phyloP scores from a whole-genome alignment of 2,329 filamentous ascomycete species.

The Pseudocercospora fuligena region DNA sequence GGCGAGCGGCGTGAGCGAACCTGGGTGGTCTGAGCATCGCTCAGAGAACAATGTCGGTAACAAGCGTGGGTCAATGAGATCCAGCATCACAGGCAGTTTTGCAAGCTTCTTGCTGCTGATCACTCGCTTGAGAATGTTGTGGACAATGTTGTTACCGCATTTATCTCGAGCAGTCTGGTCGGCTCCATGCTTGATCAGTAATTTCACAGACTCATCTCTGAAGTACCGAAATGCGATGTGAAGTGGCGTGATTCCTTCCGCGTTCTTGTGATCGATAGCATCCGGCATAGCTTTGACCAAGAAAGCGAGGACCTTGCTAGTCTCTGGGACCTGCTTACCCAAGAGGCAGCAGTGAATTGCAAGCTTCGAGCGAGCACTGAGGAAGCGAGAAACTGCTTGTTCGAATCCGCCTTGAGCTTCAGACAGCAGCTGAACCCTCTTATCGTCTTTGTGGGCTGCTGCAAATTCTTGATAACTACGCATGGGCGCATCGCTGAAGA shows the following conservation, averaged over 20 bases:
- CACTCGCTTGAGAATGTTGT: slow-evolving; percentile 53
- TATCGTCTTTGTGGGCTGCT: slow-evolving; percentile 64
- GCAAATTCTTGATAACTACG: slow-evolving; percentile 72
- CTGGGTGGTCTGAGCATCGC: slow-evolving; percentile 57
- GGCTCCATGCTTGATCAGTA: slow-evolving; percentile 70
- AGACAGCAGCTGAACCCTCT: slow-evolving; percentile 65
- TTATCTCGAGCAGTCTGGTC: slow-evolving; percentile 65
- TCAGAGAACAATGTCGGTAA: slow-evolving; percentile 64
- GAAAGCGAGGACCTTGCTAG: slow-evolving; percentile 66
- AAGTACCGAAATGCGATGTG: slow-evolving; percentile 66
- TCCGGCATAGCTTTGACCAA: slow-evolving; percentile 66
- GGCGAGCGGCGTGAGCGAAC: slow-evolving; percentile 68
- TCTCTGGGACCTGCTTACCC: slow-evolving; percentile 42
- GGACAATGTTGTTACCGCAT: slow-evolving; percentile 69
- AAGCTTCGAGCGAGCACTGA: slow-evolving; percentile 63
- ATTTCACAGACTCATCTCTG: slow-evolving; percentile 59
- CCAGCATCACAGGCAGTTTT: slow-evolving; percentile 52
- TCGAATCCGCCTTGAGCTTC: slow-evolving; percentile 67
- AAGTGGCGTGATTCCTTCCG: slow-evolving; percentile 67
- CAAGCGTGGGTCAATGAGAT: slow-evolving; percentile 63
- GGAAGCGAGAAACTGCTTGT: slow-evolving; percentile 65
- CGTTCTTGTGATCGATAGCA: slow-evolving; percentile 65
- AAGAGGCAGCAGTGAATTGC: slow-evolving; percentile 66
- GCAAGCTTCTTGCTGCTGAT: slow-evolving; percentile 17
- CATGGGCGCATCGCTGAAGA: slow-evolving; percentile 71